These are phyloP conservation scores for Xerocomus minutiporus DNA, from an alignment of 1,284 basidiomycete genomes.

Conservation along the genomic window DNA sequence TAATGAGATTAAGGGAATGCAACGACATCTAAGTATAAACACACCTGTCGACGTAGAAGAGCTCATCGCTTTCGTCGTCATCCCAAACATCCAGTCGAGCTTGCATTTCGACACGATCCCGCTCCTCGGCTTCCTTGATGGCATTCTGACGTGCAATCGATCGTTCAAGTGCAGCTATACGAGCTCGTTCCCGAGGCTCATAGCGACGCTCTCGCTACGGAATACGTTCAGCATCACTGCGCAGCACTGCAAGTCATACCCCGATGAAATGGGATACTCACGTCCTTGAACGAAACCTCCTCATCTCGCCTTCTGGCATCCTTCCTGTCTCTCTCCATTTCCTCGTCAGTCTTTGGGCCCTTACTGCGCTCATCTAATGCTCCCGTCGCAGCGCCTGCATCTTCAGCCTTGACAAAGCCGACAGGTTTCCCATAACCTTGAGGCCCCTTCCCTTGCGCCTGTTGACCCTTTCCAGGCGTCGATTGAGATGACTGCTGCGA, in stretches of 20 bases:
- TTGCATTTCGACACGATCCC: conserved; percentile 67
- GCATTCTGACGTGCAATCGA: conserved; percentile 68
- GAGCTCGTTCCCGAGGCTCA: conserved; percentile 59
- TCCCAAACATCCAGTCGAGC: conserved; percentile 79
- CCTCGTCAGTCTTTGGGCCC: conserved; percentile 73
- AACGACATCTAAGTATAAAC: conserved; percentile 6
- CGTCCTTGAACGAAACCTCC: conserved; percentile 79
- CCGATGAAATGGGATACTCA: conserved; percentile 40
- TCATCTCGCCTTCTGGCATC: conserved; percentile 71
- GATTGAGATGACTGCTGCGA: conserved; percentile 38
- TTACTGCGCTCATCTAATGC: conserved; percentile 37
- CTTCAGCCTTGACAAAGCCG: conserved; percentile 72
- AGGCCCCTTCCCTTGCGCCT: conserved; percentile 58
- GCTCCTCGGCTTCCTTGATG: conserved; percentile 70
- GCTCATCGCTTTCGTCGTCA: conserved; percentile 84
- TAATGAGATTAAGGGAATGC: neutral
- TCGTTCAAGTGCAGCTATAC: conserved; percentile 72
- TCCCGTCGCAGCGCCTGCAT: conserved; percentile 32
- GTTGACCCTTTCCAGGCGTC: conserved; percentile 36
- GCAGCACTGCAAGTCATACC: neutral
- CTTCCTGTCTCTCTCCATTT: conserved; percentile 73
- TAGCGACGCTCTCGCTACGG: conserved; percentile 62
- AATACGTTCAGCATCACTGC: conserved; percentile 1
- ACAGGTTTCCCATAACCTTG: conserved; percentile 76
- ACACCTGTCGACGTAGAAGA: conserved; percentile 82